Evolutionary conservation across 768 basidiomycete genomes (phyloP).

Genomic region (Amanita brunnescens): DNA sequence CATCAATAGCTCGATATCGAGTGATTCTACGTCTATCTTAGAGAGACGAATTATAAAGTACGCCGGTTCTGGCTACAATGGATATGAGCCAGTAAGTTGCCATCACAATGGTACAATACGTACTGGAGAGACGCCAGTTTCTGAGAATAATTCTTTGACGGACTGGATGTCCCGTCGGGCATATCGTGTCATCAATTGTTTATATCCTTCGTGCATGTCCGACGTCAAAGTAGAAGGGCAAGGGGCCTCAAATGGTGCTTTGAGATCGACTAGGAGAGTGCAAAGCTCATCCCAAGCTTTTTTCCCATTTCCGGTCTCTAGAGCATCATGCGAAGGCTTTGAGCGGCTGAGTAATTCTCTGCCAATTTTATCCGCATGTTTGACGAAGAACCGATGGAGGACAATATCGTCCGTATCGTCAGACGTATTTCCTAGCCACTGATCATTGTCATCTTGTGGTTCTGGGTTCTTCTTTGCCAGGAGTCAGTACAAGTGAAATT

Average conservation of each 20-base stretch:
- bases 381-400: constrained; percentile 76
- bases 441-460: constrained; percentile 52
- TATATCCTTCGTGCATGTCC: constrained; percentile 52
- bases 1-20: constrained; percentile 73
- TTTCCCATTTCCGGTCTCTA: constrained; percentile 55
- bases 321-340: constrained; percentile 48
- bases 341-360: constrained; percentile 74
- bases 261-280: constrained; percentile 70
- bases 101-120: constrained; percentile 7
- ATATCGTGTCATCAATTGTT: constrained; percentile 59
- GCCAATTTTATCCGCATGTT: constrained; percentile 81
- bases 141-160: constrained; percentile 60
- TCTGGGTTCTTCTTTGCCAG: constrained; percentile 26
- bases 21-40: constrained; percentile 67
- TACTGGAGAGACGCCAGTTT: constrained; percentile 40
- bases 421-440: constrained; percentile 68
- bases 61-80: constrained; percentile 33
- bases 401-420: constrained; percentile 82
- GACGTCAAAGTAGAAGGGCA: constrained; percentile 41
- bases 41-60: constrained; percentile 60
- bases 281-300: constrained; percentile 81
- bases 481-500: not conserved
- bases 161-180: constrained; percentile 49
- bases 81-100: constrained; percentile 1
- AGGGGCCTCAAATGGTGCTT: constrained; percentile 60